Percentiles rank a stretch among this genome's conserved stretches.
These are phyloP conservation scores for Luffa aegyptiaca DNA, from an alignment of 306 rosid genomes.

Conservation along the genomic window DNA sequence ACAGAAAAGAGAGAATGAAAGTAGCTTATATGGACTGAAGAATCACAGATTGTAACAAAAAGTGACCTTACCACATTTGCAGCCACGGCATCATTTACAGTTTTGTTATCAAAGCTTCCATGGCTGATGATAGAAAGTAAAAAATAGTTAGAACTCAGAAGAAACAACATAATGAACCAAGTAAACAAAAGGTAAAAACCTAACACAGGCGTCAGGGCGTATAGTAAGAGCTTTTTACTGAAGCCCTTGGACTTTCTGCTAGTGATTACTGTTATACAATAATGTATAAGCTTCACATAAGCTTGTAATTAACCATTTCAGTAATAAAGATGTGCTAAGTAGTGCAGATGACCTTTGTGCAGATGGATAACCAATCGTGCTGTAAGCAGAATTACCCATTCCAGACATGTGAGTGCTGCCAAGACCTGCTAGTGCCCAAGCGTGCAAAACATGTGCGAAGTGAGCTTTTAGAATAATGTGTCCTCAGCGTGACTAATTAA, in stretches of 20 bases:
- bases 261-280: slow-evolving; percentile 16
- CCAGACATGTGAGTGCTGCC: slow-evolving; percentile 99
- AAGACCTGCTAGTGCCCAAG: slow-evolving; percentile 99
- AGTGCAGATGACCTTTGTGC: slow-evolving; percentile 99
- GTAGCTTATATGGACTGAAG: slow-evolving; percentile 3
- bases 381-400: slow-evolving; percentile 92
- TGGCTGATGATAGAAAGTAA: slow-evolving; percentile 26
- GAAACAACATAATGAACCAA: slow-evolving; percentile 9
- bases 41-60: not conserved
- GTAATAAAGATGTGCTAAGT: slow-evolving; percentile 73
- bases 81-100: slow-evolving; percentile 29
- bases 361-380: slow-evolving; percentile 97
- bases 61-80: slow-evolving; percentile 41
- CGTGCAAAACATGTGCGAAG: slow-evolving; percentile 95
- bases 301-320: slow-evolving; percentile 38
- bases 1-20: not conserved
- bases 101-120: slow-evolving; percentile 37
- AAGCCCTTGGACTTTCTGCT: slow-evolving; percentile 19
- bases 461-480: slow-evolving; percentile 84
- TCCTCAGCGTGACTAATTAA: slow-evolving; percentile 55
- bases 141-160: slow-evolving; percentile 10
- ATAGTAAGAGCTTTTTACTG: slow-evolving; percentile 15
- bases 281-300: slow-evolving; percentile 14
- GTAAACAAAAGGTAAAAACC: slow-evolving; percentile 6
- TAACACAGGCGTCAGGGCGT: slow-evolving; percentile 19